Base-by-base conservation (phyloP, 495 filamentous ascomycete genomes). In the Aspergillus incahuasiensis region DNA sequence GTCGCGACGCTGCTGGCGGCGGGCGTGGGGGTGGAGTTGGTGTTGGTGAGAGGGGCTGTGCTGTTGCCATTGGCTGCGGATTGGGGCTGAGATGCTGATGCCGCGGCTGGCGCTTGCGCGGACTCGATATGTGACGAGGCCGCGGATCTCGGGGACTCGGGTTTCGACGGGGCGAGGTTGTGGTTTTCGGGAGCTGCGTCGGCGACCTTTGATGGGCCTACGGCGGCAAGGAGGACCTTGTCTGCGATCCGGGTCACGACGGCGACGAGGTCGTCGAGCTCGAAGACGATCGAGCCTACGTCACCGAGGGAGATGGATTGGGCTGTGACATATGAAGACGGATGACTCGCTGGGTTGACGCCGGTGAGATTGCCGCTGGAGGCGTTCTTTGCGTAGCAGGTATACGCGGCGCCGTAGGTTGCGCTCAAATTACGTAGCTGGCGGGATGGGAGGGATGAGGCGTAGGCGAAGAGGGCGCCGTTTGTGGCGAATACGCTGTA, bases 231-330 rank as follows among this genome's bases (percentile, higher is more conserved):
- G 13, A 76, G 71, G 16, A 78, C 73, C 53, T 75, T 76, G 54
- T 78, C 73, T 8, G 72, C 74, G 42, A 78, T 69, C 6, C 62
- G 66, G 24, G 74, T 78, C n/a, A 78, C 73, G 9, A 78, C 69
- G 6, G 74, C 73, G 24, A 76, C 74, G 3, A 68, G 68, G 46
- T 73, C 72, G 39, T 76, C 72, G 8, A 76, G 73, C 47, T 78
- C 74, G 32, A 78, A 78, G 41, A 78, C 74, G 42, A 78, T 78
- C 4, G 74, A 78, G 34, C 74, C 74, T 20, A 78, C 74, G 50
- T 78, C 72, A n/a, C 74, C 74, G n/a, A 78, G 59, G 8, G 74
- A 75, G 54, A 74, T 64, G 11, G 74, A 78, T n/a, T 73, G 70
- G 12, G 74, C 71, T 12, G 74, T 78, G 44, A 78, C 68, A 56